These are phyloP conservation scores for Cryptosporidium parvum DNA, from an alignment of 169 alveolate genomes.

Conservation along the genomic window DNA sequence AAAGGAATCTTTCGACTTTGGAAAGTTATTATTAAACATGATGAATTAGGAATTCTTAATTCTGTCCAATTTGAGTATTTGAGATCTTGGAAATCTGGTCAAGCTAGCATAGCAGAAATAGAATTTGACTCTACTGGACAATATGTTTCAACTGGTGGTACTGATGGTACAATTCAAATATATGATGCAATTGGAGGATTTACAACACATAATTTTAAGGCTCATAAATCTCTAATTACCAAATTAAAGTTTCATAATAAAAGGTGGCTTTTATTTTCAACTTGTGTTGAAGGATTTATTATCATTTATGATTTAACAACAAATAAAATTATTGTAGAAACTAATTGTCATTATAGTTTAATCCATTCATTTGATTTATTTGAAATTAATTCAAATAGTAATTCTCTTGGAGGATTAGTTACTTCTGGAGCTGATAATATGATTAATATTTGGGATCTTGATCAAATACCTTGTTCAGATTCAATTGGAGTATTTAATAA, in stretches of 20 bases:
- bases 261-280: conserved; percentile 60
- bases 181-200: conserved; percentile 74
- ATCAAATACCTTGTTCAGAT: conserved; percentile 19
- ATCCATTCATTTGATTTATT: conserved; percentile 53
- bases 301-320: conserved; percentile 55
- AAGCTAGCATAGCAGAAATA: conserved; percentile 16
- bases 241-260: conserved; percentile 46
- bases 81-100: conserved; percentile 73
- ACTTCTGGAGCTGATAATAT: conserved; percentile 68
- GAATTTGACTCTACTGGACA: conserved; percentile 66
- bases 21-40: conserved; percentile 21
- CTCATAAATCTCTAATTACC: conserved; percentile 43
- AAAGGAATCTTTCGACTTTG: conserved; percentile 62
- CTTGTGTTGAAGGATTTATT: conserved; percentile 64
- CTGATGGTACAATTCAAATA: conserved; percentile 62
- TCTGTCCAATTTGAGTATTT: conserved; percentile 22
- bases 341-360: conserved; percentile 29
- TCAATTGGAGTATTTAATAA: conserved; percentile 18
- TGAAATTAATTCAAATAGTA: conserved; percentile 5
- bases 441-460: conserved; percentile 72
- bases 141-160: conserved; percentile 64
- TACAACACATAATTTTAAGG: conserved; percentile 45
- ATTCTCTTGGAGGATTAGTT: conserved; percentile 56
- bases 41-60: not conserved
- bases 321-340: not conserved